These are phyloP conservation scores for Wickerhamiella azymoides DNA, from an alignment of 805 yeast genomes.

Conservation along the genomic window DNA sequence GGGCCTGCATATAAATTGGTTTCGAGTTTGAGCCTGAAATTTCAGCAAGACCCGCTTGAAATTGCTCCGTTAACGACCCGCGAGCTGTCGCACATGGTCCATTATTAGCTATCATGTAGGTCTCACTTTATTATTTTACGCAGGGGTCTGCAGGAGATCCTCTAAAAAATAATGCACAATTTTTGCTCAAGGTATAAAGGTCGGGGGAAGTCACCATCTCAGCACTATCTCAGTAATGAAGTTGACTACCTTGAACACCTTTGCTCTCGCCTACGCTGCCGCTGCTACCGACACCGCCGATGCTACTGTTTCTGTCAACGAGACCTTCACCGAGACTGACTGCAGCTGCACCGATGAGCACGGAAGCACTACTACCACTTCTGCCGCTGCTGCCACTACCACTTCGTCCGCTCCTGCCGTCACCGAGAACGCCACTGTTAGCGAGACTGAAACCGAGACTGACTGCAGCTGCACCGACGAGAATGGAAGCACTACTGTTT, in stretches of 20 bases:
- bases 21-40: too few relatives aligned
- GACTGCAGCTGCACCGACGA: too few relatives aligned
- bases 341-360: not conserved
- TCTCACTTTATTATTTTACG: not conserved
- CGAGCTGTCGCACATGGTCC: too few relatives aligned
- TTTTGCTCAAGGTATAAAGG: too few relatives aligned
- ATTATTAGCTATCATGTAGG: not conserved
- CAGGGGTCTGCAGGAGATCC: not conserved
- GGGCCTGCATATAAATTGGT: not conserved
- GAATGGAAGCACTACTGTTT: not conserved
- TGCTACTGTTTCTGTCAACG: not conserved
- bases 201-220: not conserved
- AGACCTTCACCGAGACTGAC: not conserved
- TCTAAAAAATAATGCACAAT: not conserved
- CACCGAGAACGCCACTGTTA: not conserved
- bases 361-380: not conserved
- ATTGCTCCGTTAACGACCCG: too few relatives aligned
- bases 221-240: not conserved
- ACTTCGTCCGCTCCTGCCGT: not conserved
- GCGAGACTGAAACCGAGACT: too few relatives aligned
- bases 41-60: too few relatives aligned
- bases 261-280: not conserved
- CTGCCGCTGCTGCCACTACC: not conserved
- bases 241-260: not conserved
- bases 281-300: not conserved